Percentiles rank a stretch among this genome's conserved stretches.
Conservation (phyloP, 805 yeast genomes). For the Sugiyamaella lignohabitans region DNA sequence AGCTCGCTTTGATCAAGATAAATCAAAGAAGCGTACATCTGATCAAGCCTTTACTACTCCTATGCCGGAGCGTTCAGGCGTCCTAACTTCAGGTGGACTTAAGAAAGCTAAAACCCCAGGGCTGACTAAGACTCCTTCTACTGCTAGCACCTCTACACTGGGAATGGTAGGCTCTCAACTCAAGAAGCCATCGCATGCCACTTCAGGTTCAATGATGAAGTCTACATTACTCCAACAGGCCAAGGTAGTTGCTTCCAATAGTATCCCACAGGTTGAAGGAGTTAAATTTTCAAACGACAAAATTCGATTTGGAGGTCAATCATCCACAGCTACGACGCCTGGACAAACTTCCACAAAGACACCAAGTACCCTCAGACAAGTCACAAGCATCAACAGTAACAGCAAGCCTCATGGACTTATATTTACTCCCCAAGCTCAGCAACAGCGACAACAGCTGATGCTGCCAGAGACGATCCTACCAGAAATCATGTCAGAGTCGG, state of each 20-base stretch:
- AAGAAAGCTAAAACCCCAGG: conserved; percentile 2
- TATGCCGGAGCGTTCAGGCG: background rate
- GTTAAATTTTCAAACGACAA: conserved; percentile 32
- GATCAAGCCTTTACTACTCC: conserved; percentile 6
- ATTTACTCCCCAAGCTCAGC: conserved; percentile 1
- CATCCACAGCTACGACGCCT: background rate
- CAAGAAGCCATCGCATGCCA: conserved; percentile 7
- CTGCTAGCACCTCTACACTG: background rate
- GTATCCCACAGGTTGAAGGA: conserved; percentile 27
- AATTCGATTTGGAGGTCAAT: conserved; percentile 25
- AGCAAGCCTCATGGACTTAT: background rate
- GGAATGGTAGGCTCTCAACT: background rate
- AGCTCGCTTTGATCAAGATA: too few species aligned
- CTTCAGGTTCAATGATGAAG: conserved; percentile 29
- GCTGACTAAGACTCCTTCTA: conserved; percentile 2
- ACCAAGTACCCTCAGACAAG: conserved; percentile 7
- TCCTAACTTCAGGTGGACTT: background rate
- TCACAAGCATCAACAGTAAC: conserved; percentile 5
- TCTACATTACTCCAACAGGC: conserved; percentile 33
- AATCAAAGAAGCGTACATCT: conserved; percentile 3
- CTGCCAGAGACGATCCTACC: conserved; percentile 18
- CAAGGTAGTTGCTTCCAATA: conserved; percentile 11
- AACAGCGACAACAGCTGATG: conserved; percentile 2
- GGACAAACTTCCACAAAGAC: background rate
- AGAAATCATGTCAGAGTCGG: conserved; percentile 38